Evolutionary conservation across 495 filamentous ascomycete genomes (phyloP), one percentile per base, ranked within the genome.

Genomic region (Annulohypoxylon nitens): DNA sequence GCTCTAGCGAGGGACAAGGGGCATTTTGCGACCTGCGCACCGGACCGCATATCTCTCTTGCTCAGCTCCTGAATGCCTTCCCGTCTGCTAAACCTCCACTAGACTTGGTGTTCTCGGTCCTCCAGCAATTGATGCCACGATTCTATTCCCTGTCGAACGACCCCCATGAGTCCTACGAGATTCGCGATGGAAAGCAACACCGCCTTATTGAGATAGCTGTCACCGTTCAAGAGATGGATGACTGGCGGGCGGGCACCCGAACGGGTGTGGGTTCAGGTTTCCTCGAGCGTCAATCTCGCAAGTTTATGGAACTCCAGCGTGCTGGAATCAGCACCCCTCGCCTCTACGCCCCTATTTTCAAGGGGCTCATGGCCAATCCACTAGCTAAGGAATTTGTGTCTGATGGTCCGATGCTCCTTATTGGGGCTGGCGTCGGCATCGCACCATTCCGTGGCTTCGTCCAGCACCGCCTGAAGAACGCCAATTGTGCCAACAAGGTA

Each of bases 111-210:
- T 85, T 98, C 20, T 93, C 92, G 3, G 88, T 92, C 48, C 90
- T 97, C 57, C 91, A 90, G 69, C 90, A 90, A 36, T 84, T 99
- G 23, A 98, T 98, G 95, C 95, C 96, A 0, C 91, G 96, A 68
- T 99, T 98, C 84, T 99, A 99, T 83, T 98, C 96, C 23, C 88
- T 99, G 12, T 97, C 95, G 48, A 97, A 97, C 79, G 96, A 99
- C 79, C 96, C 96, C 0, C 92, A 95, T 68, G 86, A 95, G 74
- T 95, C 93, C 3, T 92, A 89, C 74, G 86, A 85, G 60, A 86
- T 85, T 20, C 87, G 88, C 69, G 92, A 89, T 68, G 86, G 87
- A 18, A 89, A 92, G 73, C 86, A 89, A 78, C 92, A 92, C 73
- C 93, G 96, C 16, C 82, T 97, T 66, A 90, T 98, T 75, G 96